Base-by-base conservation (phyloP, 2,329 filamentous ascomycete genomes). In the Microascus cirrosus region DNA sequence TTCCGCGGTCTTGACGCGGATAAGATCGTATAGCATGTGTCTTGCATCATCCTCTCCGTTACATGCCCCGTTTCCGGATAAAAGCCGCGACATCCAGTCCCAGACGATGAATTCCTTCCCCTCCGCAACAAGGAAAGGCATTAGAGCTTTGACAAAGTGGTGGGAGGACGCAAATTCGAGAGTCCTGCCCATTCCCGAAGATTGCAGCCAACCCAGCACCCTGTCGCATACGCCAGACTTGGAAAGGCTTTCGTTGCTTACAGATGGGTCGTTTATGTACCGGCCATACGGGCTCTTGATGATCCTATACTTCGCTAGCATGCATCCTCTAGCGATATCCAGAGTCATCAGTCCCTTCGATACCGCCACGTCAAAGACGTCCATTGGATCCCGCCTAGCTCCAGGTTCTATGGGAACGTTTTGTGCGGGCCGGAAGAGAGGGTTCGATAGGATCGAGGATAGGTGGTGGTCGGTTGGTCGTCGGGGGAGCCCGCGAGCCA, bases 361-460 rank as follows among this genome's bases (percentile, higher is more conserved):
- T 1, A 80, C 79, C 20, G 80, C 81, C 59, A 75, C 72, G 61
- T 82, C 75, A 60, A 84, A 84, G 3, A 83, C 73, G 45, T 78
- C 73, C 70, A 81, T 77, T 3, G 77, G 79, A 51, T 78, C 74
- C 34, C 69, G 67, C 54, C 66, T 65, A n/a, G 52, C 6, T 2
- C 45, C 61, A 59, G 63, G 60, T 3, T 36, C 39, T 39, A 53
- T 55, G 15, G 13, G 58, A 48, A 61, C 25, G n/a, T 8, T 6
- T 11, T n/a, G 45, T 66, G 65, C 28, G 22, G 32, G 55, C 11
- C 68, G 69, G 68, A 84, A 83, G 20, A 84, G 69, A 0, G 81
- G 81, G 59, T 83, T 83, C 55, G 76, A 73, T 15, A 84, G 75
- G 58, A 84, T 80, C 36, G 78, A 74, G 59, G 74, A 76, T n/a